These are phyloP conservation scores for Hanseniaspora valbyensis DNA, from an alignment of 805 yeast genomes.

Conservation along the genomic window DNA sequence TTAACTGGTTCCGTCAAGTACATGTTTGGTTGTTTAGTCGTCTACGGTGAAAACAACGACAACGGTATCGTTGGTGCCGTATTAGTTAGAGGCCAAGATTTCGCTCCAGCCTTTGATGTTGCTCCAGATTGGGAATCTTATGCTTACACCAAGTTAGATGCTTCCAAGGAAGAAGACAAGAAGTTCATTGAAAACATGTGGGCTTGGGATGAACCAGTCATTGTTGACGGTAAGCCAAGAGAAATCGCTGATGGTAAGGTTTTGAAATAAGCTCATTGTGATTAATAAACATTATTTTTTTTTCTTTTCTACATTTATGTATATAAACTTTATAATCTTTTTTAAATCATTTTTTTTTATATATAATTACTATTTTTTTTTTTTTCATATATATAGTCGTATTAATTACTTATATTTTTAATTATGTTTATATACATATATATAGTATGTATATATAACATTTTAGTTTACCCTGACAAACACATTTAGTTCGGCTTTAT, in stretches of 20 bases:
- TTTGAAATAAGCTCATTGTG: no score
- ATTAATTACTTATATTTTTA: no score
- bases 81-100: conserved; percentile 90
- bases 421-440: no score
- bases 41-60: conserved; percentile 96
- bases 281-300: no score
- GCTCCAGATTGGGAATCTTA: conserved; percentile 99
- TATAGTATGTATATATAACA: no score
- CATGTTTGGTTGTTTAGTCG: conserved; percentile 87
- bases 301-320: no score
- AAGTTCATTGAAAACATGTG: conserved; percentile 80
- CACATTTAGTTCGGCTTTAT: no score
- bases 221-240: conserved; percentile 62
- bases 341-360: no score
- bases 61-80: conserved; percentile 95
- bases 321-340: no score
- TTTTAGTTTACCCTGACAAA: no score
- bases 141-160: conserved; percentile 70
- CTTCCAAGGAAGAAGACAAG: conserved; percentile 62
- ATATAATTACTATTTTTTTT: no score
- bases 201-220: conserved; percentile 96
- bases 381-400: no score
- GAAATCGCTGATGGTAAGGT: conserved; percentile 98
- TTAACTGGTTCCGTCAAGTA: conserved; percentile 82
- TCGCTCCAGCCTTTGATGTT: conserved; percentile 84